A percentile compares a stretch with the other conserved stretches of the same genome.
phyloP scores from a whole-genome alignment of 2,329 filamentous ascomycete species.

The Pseudogymnoascus verrucosus region DNA sequence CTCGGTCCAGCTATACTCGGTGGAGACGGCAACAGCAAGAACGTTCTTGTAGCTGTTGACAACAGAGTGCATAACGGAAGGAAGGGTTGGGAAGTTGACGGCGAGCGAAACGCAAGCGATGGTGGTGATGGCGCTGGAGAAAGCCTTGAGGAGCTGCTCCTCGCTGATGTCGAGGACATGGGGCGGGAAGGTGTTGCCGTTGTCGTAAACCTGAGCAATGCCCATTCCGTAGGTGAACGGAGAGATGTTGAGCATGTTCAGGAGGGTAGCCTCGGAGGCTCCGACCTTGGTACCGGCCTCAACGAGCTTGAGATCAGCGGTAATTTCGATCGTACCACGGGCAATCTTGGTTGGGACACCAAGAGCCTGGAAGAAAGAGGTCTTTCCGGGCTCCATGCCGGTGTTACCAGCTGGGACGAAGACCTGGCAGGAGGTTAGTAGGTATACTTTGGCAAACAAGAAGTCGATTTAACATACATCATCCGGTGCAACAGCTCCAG shows the following conservation, averaged over 20 bases:
- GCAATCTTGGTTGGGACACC: conserved; percentile 99
- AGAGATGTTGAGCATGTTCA: conserved; percentile 99
- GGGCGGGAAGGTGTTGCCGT: conserved; percentile 85
- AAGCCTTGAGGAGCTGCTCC: conserved; percentile 80
- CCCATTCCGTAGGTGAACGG: conserved; percentile 99
- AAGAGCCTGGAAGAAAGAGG: conserved; percentile 99
- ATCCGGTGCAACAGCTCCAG: conserved; percentile 85
- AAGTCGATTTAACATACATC: conserved; percentile 46
- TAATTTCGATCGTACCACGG: conserved; percentile 99
- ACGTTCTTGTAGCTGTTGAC: conserved; percentile 98
- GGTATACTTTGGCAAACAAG: background rate
- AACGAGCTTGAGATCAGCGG: conserved; percentile 93
- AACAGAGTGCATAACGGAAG: conserved; percentile 91
- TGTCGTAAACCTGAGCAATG: conserved; percentile 92
- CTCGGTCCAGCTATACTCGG: conserved; percentile 88
- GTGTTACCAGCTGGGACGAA: conserved; percentile 97
- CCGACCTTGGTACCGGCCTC: conserved; percentile 91
- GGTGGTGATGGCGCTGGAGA: conserved; percentile 73
- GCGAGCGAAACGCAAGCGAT: conserved; percentile 89
- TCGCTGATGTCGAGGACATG: conserved; percentile 88
- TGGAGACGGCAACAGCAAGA: conserved; percentile 80
- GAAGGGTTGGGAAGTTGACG: conserved; percentile 88
- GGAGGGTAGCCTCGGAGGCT: conserved; percentile 93
- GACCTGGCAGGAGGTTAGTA: conserved; percentile 35
- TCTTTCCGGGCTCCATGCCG: conserved; percentile 99